phyloP scores from a whole-genome alignment of 1,139 yeast species.

The Debaryomyces subglobosus region DNA sequence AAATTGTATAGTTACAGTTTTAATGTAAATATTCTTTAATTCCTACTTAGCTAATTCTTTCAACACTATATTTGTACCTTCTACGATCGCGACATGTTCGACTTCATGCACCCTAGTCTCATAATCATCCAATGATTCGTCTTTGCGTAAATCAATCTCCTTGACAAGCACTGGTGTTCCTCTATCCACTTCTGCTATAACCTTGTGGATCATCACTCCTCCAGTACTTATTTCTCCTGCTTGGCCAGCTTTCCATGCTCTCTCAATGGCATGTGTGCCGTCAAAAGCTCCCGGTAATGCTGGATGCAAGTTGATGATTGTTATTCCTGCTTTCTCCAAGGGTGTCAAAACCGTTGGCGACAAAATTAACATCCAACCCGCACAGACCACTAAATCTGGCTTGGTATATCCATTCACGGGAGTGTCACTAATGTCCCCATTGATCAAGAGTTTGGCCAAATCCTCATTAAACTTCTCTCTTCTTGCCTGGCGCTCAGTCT shows the following conservation, averaged over 20 bases:
- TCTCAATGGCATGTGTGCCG: constrained; percentile 94
- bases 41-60: constrained; percentile 28
- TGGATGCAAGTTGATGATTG: constrained; percentile 91
- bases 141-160: constrained; percentile 68
- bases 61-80: constrained; percentile 73
- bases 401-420: constrained; percentile 34
- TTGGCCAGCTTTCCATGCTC: constrained; percentile 96
- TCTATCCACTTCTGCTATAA: constrained; percentile 90
- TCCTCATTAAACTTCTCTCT: constrained; percentile 77
- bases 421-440: constrained; percentile 41
- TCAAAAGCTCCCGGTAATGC: constrained; percentile 97
- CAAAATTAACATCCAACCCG: constrained; percentile 96
- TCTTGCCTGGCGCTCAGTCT: constrained; percentile 56
- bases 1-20: background rate
- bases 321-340: constrained; percentile 59
- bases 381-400: constrained; percentile 91
- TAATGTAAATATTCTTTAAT: background rate
- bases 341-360: constrained; percentile 76
- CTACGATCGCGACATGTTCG: constrained; percentile 91
- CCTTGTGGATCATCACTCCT: constrained; percentile 97
- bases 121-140: constrained; percentile 77
- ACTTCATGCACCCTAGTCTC: constrained; percentile 80
- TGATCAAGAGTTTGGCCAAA: constrained; percentile 66
- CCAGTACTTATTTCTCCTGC: constrained; percentile 72
- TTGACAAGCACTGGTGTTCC: constrained; percentile 88